These are phyloP conservation scores for Candida buenavistaensis DNA, from an alignment of 1,139 yeast genomes.

Conservation along the genomic window DNA sequence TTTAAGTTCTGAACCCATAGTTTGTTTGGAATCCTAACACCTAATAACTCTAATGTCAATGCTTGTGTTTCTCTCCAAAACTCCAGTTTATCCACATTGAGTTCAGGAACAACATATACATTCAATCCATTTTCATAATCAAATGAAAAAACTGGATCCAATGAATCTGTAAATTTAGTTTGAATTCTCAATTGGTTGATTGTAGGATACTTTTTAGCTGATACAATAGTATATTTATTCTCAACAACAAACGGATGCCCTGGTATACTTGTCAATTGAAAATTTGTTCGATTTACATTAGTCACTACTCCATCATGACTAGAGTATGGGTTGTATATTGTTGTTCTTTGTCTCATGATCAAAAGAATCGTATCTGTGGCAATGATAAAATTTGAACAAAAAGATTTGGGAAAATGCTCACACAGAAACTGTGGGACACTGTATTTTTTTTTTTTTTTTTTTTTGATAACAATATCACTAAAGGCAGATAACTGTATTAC, in stretches of 20 bases:
- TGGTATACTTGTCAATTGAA: conserved; percentile 16
- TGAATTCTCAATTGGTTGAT: conserved; percentile 27
- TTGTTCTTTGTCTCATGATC: conserved; percentile 32
- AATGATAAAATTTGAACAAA: too few relatives aligned
- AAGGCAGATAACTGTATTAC: too few relatives aligned
- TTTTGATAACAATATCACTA: too few relatives aligned
- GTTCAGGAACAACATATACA: conserved; percentile 27
- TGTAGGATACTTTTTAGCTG: conserved; percentile 6
- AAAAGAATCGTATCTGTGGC: too few relatives aligned
- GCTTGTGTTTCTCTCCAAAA: conserved; percentile 23
- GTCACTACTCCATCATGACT: conserved; percentile 27
- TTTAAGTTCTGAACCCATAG: conserved; percentile 24
- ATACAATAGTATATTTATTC: conserved; percentile 18
- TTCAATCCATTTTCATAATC: conserved; percentile 24
- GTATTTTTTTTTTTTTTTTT: too few relatives aligned
- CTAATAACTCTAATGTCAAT: conserved; percentile 19
- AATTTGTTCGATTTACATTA: conserved; percentile 15
- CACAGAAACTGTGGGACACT: too few relatives aligned
- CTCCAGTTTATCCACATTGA: conserved; percentile 15
- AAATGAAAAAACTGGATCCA: conserved; percentile 23
- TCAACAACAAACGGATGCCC: conserved; percentile 20
- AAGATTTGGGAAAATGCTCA: too few relatives aligned
- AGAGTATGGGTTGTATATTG: conserved; percentile 30
- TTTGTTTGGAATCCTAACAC: conserved; percentile 14
- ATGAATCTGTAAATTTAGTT: conserved; percentile 12